These are phyloP conservation scores for Taxillus chinensis DNA, from an alignment of 164 flowering plant genomes.

Conservation along the genomic window DNA sequence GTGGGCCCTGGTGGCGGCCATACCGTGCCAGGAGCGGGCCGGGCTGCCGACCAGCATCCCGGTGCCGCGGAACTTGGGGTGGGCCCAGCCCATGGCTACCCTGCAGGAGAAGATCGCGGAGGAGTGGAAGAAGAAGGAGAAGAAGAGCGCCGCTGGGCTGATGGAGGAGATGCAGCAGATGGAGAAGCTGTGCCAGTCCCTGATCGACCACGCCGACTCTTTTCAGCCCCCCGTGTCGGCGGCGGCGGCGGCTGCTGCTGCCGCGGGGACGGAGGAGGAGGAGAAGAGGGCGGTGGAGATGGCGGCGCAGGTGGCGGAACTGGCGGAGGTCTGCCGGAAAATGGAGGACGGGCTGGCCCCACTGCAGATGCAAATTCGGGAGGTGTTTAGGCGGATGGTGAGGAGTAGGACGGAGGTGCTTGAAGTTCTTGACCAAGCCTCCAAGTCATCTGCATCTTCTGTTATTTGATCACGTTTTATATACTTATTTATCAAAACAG, in stretches of 20 bases:
- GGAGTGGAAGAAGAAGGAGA: slow-evolving; percentile 92
- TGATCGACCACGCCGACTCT: slow-evolving; percentile 44
- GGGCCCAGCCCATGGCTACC: slow-evolving; percentile 55
- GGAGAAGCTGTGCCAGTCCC: slow-evolving; percentile 38
- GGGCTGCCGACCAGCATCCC: slow-evolving; percentile 45
- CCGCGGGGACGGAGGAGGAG: slow-evolving; percentile 12
- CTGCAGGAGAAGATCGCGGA: slow-evolving; percentile 72
- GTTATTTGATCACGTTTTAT: background rate
- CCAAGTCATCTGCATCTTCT: slow-evolving; percentile 25
- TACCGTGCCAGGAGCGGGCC: slow-evolving; percentile 67
- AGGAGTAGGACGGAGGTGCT: slow-evolving; percentile 61
- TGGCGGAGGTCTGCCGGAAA: slow-evolving; percentile 46
- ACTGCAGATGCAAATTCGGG: slow-evolving; percentile 62
- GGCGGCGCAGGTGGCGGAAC: slow-evolving; percentile 37
- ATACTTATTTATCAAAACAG: no score
- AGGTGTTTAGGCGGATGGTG: slow-evolving; percentile 71
- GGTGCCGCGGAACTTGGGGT: slow-evolving; percentile 37
- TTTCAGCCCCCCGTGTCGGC: slow-evolving; percentile 28
- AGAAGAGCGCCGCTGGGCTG: slow-evolving; percentile 59
- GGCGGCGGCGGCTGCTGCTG: no score
- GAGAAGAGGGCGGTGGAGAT: slow-evolving; percentile 38
- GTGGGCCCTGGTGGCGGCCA: slow-evolving; percentile 69
- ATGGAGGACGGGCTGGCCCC: slow-evolving; percentile 81
- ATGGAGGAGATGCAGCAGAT: slow-evolving; percentile 60
- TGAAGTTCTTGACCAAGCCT: slow-evolving; percentile 42